phyloP scores from a whole-genome alignment of 2,329 filamentous ascomycete species.

The Stagonosporopsis rhizophila region DNA sequence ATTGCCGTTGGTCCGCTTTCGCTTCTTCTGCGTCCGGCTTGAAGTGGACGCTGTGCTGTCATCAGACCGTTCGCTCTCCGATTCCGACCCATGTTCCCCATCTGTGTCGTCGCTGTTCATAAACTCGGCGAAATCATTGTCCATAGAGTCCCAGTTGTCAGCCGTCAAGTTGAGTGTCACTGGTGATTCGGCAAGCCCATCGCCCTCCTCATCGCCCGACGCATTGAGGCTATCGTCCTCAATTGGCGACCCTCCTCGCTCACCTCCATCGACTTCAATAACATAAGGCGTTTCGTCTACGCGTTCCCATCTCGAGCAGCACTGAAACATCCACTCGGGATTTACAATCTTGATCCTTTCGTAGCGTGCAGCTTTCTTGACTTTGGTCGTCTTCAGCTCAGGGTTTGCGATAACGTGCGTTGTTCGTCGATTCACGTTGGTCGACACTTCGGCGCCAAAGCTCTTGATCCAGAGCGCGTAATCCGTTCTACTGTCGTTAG shows the following conservation, averaged over 20 bases:
- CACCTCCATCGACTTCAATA: conserved; percentile 76
- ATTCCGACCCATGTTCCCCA: conserved; percentile 38
- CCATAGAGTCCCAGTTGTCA: conserved; percentile 57
- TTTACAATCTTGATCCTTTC: conserved; percentile 88
- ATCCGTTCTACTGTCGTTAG: conserved; percentile 66
- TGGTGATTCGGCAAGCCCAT: conserved; percentile 34
- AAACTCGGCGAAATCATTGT: conserved; percentile 80
- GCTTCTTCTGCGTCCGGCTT: conserved; percentile 41
- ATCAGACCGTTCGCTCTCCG: conserved; percentile 45
- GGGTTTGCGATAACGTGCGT: conserved; percentile 79
- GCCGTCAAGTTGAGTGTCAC: conserved; percentile 35
- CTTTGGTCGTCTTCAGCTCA: conserved; percentile 82
- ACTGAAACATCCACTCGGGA: conserved; percentile 87
- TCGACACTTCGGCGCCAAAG: conserved; percentile 77
- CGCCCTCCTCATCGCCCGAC: conserved; percentile 48
- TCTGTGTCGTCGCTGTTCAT: conserved; percentile 58
- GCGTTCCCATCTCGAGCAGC: conserved; percentile 81
- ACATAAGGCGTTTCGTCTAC: conserved; percentile 80
- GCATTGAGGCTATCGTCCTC: conserved; percentile 52
- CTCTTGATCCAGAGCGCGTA: conserved; percentile 84
- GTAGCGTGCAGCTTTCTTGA: conserved; percentile 82
- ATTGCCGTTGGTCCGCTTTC: conserved; percentile 42
- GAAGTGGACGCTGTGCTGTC: conserved; percentile 31
- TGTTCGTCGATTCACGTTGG: conserved; percentile 60
- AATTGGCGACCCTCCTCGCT: conserved; percentile 52